Base-by-base conservation (phyloP, 192 early-diverging fungal species). In the Coemansia sp. region DNA sequence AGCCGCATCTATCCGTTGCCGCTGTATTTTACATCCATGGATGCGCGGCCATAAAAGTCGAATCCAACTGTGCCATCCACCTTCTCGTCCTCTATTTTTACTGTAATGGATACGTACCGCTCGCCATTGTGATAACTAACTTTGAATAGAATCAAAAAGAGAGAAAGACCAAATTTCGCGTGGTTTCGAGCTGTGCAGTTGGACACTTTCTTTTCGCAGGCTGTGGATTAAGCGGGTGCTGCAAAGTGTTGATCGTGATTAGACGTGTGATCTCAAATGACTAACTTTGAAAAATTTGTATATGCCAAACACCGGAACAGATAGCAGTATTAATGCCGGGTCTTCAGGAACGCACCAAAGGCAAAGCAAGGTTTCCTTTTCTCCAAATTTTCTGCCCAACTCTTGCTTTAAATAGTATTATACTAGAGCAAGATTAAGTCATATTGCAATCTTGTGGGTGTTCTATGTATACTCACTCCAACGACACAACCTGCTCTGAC, bases 401-500 rank as follows among this genome's bases (percentile, higher is more conserved):
- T 0, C 40, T 44, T 44, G 40, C 40, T 44, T n/a, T 44, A 15
- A n/a, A 44, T 44, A 44, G 40, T 44, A 44, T 44, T 44, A 15
- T 44, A 44, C 40, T 44, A 44, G 40, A 44, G 40, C 40, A 44
- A 44, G 40, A 44, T 44, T n/a, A 44, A 44, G 40, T 3, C 15
- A 44, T 44, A 15, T 44, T n/a, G 40, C 40, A 14, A 44, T 44
- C 15, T 15, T 52, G 50, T 28, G 7, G 31, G 50, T 2, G 22
- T 25, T 19, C 9, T 52, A 68, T 72, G 68, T 83, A 83, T 31
- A 54, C 53, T 12, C 81, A 83, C 64, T 5, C 37, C n/a, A 69
- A 62, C 65, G 81, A 83, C 51, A 78, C 75, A 56, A 83, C 78
- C 72, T 46, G 72, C 20, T 64, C 57, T 22, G 81, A 83, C 54